Conservation (phyloP, 306 rosid species). For the Inga laurina region DNA sequence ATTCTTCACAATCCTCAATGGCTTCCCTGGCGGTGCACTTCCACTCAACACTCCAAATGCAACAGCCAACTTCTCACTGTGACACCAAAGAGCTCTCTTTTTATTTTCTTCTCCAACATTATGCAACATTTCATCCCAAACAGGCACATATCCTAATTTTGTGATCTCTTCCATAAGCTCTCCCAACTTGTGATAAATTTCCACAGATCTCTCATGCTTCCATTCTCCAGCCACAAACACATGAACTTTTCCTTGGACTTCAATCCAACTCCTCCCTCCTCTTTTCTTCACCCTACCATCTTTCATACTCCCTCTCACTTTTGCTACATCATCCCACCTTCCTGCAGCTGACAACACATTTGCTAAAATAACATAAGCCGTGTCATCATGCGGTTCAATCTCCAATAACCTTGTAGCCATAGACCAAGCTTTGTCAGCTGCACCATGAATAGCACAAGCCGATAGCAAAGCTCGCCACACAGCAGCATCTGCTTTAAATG, state of each 20-base stretch:
- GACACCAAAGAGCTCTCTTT: constrained; percentile 78
- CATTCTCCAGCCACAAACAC: constrained; percentile 80
- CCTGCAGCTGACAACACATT: constrained; percentile 64
- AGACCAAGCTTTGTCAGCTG: constrained; percentile 57
- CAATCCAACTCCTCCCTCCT: constrained; percentile 92
- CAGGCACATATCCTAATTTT: constrained; percentile 71
- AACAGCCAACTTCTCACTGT: constrained; percentile 84
- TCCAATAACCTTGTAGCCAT: constrained; percentile 71
- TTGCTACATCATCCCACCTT: constrained; percentile 87
- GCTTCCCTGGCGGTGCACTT: constrained; percentile 62
- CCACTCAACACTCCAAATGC: constrained; percentile 79
- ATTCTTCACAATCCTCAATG: constrained; percentile 80
- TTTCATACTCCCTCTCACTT: constrained; percentile 76
- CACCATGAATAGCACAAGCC: constrained; percentile 63
- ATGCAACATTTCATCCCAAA: constrained; percentile 71
- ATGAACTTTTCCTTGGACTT: constrained; percentile 73
- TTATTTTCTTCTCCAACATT: constrained; percentile 68
- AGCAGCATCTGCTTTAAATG: constrained; percentile 74
- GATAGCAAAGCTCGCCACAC: constrained; percentile 88
- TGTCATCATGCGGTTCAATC: constrained; percentile 68
- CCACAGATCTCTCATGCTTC: constrained; percentile 60
- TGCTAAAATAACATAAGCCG: constrained; percentile 73
- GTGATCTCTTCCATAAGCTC: constrained; percentile 67
- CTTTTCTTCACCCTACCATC: constrained; percentile 69
- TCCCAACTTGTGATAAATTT: constrained; percentile 57